These are phyloP conservation scores for Fusarium brevicatenulatum DNA, from an alignment of 2,329 filamentous ascomycete species.

Conservation along the genomic window DNA sequence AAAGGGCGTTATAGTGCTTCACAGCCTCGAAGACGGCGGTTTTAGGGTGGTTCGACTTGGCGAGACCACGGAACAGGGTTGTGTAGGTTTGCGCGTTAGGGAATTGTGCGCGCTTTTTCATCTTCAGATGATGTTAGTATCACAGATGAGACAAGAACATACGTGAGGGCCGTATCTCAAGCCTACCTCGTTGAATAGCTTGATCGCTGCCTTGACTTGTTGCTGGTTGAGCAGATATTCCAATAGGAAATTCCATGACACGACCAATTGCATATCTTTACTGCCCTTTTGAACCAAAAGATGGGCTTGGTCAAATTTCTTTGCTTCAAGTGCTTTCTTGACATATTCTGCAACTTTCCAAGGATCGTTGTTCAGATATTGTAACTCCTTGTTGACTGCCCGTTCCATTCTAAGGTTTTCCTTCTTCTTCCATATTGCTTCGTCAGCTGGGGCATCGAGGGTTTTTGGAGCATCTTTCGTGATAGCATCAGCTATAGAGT, in stretches of 20 bases:
- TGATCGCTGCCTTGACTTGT: constrained; percentile 72
- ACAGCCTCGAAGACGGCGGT: constrained; percentile 75
- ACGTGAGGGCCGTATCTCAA: not conserved
- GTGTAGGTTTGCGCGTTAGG: constrained; percentile 88
- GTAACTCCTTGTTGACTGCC: constrained; percentile 65
- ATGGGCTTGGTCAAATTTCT: constrained; percentile 73
- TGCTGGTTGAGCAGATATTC: constrained; percentile 72
- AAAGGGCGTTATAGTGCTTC: constrained; percentile 80
- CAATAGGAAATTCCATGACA: constrained; percentile 91
- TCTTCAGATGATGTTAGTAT: constrained; percentile 60
- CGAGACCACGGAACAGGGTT: constrained; percentile 80
- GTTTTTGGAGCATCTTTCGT: constrained; percentile 38
- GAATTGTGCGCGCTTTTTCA: constrained; percentile 90
- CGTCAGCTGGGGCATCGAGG: constrained; percentile 30
- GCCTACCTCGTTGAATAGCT: constrained; percentile 86
- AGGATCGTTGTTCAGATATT: constrained; percentile 72
- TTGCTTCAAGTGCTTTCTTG: constrained; percentile 65
- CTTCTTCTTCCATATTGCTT: constrained; percentile 31
- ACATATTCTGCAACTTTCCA: constrained; percentile 77
- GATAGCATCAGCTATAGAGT: not conserved
- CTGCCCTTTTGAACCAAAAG: constrained; percentile 76
- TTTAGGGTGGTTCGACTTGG: constrained; percentile 66
- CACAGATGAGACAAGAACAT: not conserved
- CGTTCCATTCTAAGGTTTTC: constrained; percentile 47
- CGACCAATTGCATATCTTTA: constrained; percentile 69